Base-by-base conservation (phyloP, 2,329 filamentous ascomycete species). In the Aspergillus phoenicis region DNA sequence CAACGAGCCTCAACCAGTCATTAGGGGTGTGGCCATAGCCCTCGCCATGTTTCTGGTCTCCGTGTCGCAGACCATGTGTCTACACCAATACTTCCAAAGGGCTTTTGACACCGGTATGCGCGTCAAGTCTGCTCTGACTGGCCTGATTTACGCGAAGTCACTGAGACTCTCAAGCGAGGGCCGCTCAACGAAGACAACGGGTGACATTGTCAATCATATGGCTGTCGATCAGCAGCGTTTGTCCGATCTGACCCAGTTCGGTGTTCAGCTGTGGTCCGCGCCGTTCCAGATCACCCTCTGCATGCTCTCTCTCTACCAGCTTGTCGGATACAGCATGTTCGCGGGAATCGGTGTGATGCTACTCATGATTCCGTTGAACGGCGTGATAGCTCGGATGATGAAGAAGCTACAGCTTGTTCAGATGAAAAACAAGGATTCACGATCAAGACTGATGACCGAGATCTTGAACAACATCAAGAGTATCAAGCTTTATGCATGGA, bases 401-500 rank as follows among this genome's bases (percentile, higher is more conserved):
- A 97, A 97, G 81, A 92, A 85, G 47, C 81, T 99, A 69, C 96
- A 99, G 75, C 96, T 98, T 78, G 84, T 88, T 66, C 95, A 99
- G 80, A 99, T 99, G 95, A 96, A 96, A 82, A 98, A 98, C 81
- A 99, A 99, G 80, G 95, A 99, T 71, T 86, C 93, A 41, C 87
- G 95, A 72, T 97, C 93, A 51, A 87, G 94, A 53, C 81, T 99
- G 61, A 97, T 98, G 83, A 96, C 94, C 6, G 95, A 99, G 77
- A 99, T 99, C 67, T 83, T 99, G 72, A 97, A 96, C 83, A 98
- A 98, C 79, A 99, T 99, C 91, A 99, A 99, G 82, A 96, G 93
- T 74, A 95, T 99, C 82, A 99, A 99, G 81, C 86, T 99, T 20
- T 99, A 97, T 75, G 95, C 95, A 30, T 99, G 95, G 95, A 94